Evolutionary conservation across 2,329 filamentous ascomycete genomes (phyloP).

Genomic region (Coniochaeta sp.): DNA sequence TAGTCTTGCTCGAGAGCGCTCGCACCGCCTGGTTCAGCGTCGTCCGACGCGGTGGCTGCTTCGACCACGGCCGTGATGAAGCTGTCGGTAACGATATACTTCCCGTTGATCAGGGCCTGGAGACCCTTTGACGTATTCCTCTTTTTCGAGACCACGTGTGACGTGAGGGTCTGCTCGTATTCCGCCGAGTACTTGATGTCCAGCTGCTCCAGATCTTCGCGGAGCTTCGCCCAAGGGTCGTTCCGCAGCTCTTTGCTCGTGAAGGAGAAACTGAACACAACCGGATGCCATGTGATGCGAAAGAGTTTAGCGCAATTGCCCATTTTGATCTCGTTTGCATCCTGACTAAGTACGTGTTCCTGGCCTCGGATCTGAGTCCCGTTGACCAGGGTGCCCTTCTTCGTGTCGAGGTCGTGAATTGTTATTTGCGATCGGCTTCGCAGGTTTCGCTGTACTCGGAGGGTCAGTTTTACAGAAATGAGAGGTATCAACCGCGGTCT

Average conservation of each 20-base stretch:
- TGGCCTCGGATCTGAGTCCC: slow-evolving; percentile 60
- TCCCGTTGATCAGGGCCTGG: slow-evolving; percentile 76
- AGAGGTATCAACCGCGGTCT: not conserved
- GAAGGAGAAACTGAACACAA: slow-evolving; percentile 76
- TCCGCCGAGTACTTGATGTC: slow-evolving; percentile 79
- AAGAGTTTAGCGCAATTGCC: slow-evolving; percentile 62
- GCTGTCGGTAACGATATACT: slow-evolving; percentile 63
- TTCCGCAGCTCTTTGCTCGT: slow-evolving; percentile 62
- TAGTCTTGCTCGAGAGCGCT: slow-evolving; percentile 72
- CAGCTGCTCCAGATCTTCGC: slow-evolving; percentile 65
- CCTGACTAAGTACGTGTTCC: slow-evolving; percentile 45
- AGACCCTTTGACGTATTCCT: slow-evolving; percentile 83
- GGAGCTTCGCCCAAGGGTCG: slow-evolving; percentile 55
- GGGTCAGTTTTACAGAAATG: not conserved
- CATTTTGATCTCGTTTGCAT: slow-evolving; percentile 60
- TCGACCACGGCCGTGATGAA: slow-evolving; percentile 68
- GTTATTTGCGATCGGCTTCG: slow-evolving; percentile 61
- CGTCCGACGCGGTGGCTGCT: slow-evolving; percentile 42
- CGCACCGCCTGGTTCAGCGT: slow-evolving; percentile 38
- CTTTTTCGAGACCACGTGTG: slow-evolving; percentile 83
- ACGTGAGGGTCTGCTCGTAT: slow-evolving; percentile 64
- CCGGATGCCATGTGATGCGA: slow-evolving; percentile 66
- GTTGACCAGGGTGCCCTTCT: slow-evolving; percentile 75
- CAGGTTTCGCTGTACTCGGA: slow-evolving; percentile 43
- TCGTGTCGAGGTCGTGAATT: slow-evolving; percentile 74